phyloP scores from a whole-genome alignment of 148 eudicot species.

The Selenicereus undatus region DNA sequence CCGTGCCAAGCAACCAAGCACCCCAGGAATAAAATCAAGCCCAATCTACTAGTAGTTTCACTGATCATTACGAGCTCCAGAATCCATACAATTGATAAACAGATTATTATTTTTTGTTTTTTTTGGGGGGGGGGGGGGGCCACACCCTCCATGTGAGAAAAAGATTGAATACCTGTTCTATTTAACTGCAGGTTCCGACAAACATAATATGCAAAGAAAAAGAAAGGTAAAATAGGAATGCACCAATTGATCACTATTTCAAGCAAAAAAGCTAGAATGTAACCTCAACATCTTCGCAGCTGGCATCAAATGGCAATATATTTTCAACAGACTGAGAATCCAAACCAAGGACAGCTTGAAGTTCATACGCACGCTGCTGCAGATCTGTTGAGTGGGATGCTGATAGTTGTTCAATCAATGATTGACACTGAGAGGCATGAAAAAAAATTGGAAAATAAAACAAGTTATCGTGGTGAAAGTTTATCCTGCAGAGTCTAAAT shows the following conservation, averaged over 20 bases:
- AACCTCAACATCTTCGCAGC: conserved; percentile 97
- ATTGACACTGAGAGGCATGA: conserved; percentile 61
- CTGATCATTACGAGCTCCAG: not conserved
- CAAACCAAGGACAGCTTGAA: conserved; percentile 64
- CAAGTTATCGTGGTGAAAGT: not conserved
- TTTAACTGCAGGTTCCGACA: not conserved
- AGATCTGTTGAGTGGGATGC: conserved; percentile 97
- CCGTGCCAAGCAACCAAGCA: not conserved
- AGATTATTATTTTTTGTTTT: not conserved
- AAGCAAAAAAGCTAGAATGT: conserved; percentile 15
- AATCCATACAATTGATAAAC: no score
- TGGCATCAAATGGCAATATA: conserved; percentile 83
- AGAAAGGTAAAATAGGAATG: not conserved
- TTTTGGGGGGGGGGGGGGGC: no score
- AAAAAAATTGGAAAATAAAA: conserved; percentile 6
- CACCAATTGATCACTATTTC: not conserved
- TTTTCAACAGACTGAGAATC: conserved; percentile 62
- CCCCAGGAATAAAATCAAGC: not conserved
- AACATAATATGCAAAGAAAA: not conserved
- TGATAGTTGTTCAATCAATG: conserved; percentile 81
- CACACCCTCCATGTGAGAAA: not conserved
- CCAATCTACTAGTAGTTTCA: not conserved
- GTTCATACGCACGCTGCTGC: conserved; percentile 98
- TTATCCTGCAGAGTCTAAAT: not conserved
- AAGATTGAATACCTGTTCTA: not conserved